A percentile compares a stretch with the other conserved stretches of the same genome.
phyloP scores from a whole-genome alignment of 1,284 basidiomycete genomes.

The Neotropicomus parvogracilis region DNA sequence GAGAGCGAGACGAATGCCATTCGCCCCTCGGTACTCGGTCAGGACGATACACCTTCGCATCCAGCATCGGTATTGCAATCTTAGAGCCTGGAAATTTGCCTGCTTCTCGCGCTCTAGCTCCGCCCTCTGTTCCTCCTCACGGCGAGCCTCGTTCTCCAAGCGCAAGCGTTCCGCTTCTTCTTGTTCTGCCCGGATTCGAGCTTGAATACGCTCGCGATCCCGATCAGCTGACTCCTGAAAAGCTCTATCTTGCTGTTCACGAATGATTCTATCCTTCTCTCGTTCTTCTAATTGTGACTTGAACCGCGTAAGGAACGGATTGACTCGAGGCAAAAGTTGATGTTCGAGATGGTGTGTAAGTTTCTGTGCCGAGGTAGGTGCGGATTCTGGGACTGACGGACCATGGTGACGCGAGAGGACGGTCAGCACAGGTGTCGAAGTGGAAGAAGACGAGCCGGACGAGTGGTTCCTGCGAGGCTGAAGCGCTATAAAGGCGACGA shows the following conservation, averaged over 20 bases:
- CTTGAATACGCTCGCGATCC: slow-evolving; percentile 70
- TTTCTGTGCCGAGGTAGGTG: slow-evolving; percentile 58
- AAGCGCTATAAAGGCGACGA: slow-evolving; percentile 85
- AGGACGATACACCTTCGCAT: slow-evolving; percentile 40
- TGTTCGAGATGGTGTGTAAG: slow-evolving; percentile 65
- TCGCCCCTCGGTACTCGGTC: slow-evolving; percentile 33
- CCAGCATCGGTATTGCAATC: slow-evolving; percentile 52
- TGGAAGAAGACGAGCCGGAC: slow-evolving; percentile 38
- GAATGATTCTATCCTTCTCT: slow-evolving; percentile 63
- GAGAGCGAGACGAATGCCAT: slow-evolving; percentile 57
- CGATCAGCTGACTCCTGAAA: slow-evolving; percentile 62
- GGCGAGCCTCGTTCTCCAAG: slow-evolving; percentile 30
- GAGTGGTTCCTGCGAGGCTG: slow-evolving; percentile 62
- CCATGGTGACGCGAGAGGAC: slow-evolving; percentile 83
- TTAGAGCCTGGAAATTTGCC: slow-evolving; percentile 30
- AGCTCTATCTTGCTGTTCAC: slow-evolving; percentile 81
- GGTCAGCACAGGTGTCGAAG: slow-evolving; percentile 56
- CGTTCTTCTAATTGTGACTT: slow-evolving; percentile 47
- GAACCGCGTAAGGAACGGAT: slow-evolving; percentile 67
- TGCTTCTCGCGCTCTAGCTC: slow-evolving; percentile 32
- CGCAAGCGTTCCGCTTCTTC: slow-evolving; percentile 33
- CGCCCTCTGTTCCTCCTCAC: slow-evolving; percentile 29
- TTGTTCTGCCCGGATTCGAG: slow-evolving; percentile 46
- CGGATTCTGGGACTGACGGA: slow-evolving; percentile 45
- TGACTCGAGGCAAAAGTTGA: slow-evolving; percentile 75